Evolutionary conservation across 2,329 filamentous ascomycete genomes (phyloP), one percentile per base, ranked within the genome.

Genomic region (Aspergillus sp.): DNA sequence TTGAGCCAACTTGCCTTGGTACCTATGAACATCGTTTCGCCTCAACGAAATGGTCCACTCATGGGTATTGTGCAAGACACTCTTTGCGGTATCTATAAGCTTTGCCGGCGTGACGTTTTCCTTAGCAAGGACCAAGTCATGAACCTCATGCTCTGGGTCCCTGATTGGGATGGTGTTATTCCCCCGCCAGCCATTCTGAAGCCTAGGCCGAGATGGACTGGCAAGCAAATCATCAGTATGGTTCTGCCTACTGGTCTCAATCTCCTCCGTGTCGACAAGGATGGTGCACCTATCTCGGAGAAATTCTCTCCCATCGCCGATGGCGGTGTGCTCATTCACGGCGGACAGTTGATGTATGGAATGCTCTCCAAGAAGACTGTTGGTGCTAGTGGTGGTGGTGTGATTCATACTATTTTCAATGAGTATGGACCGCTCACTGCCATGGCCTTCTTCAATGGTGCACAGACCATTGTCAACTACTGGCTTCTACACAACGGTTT

Each of bases 51-150:
- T 69, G 87, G 88, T 45, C 94, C 93, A 37, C 78, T 98, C 44
- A 99, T 99, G 94, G 94, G 94, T 82, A 97, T 98, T 56, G 93
- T 98, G 19, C 93, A 99, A 67, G 93, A 99, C 68, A 95, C 91
- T 26, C 78, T 99, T 46, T 93, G 90, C 54, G 93, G 94, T 70
- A 85, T 90, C 35, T 98, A 96, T 81, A 98, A 98, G 74, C 83
- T 99, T 56, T 95, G 87, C 59, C 86, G 90, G 57, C 84, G 90
- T 64, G 93, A 98, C 66, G 83, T 88, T 28, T 96, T 98, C 71
- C 72, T 98, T 46, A 86, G 82, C 45, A 90, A 91, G 65, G 86
- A 95, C 55, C 78, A 90, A 64, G 86, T 98, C 52, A 97, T 96
- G 90, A 94, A 96, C 66, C 79, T 95, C 55, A 85, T 98, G 76